Evolutionary conservation across 139 green algal species (phyloP).

Genomic region (Pedinophyceae sp.): DNA sequence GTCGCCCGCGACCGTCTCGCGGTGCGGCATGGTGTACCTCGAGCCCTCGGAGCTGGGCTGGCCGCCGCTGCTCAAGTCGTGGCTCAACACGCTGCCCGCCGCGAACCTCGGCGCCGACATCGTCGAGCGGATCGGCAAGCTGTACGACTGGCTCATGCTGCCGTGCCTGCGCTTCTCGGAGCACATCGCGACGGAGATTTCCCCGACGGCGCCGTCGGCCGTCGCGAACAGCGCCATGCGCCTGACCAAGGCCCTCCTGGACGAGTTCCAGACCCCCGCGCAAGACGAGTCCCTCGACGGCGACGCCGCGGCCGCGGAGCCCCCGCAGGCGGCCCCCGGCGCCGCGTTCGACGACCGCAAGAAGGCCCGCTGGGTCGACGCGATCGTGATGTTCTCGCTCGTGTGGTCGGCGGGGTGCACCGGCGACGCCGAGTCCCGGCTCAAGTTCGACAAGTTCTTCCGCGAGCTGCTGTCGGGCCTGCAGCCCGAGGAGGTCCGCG

Average conservation of each 20-base stretch:
- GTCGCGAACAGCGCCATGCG: constrained; percentile 33
- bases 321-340: neutral
- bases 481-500: neutral
- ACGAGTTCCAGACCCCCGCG: constrained; percentile 21
- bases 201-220: constrained; percentile 39
- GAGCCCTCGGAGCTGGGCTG: constrained; percentile 57
- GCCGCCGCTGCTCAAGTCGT: constrained; percentile 35
- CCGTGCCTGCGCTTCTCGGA: constrained; percentile 40
- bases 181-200: constrained; percentile 45
- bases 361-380: constrained; percentile 32
- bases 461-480: constrained; percentile 15
- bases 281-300: too few species aligned
- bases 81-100: constrained; percentile 17
- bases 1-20: constrained; percentile 55
- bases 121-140: constrained; percentile 21
- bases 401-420: constrained; percentile 44
- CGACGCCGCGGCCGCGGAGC: too few species aligned
- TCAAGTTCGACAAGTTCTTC: constrained; percentile 42
- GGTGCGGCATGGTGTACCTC: constrained; percentile 70
- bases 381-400: constrained; percentile 38
- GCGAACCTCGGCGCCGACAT: neutral
- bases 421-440: constrained; percentile 26
- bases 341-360: constrained; percentile 22
- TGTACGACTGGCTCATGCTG: constrained; percentile 48
- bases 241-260: constrained; percentile 27